Evolutionary conservation across 1,284 basidiomycete species (phyloP), one percentile per base, ranked within the genome.

Genomic region (Mycena citricolor): DNA sequence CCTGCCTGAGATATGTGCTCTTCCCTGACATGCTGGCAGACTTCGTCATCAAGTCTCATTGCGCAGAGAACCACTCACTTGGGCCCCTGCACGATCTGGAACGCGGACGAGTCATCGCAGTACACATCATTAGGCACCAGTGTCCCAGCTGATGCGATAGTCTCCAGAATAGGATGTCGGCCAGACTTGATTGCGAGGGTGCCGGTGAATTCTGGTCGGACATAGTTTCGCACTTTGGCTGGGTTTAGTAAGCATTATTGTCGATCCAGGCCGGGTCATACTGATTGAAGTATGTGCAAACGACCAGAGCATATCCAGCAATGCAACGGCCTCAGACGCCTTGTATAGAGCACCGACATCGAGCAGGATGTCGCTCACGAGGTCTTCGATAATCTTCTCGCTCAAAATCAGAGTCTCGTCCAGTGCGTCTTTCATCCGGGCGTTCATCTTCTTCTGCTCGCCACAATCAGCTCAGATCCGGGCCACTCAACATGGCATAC

Each of bases 1-100:
- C 79, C 61, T 97, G 93, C 14, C 84, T 79, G 8, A 98, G 70
- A 58, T 94, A 94, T 0, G 94, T 97, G 60, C 89, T 95, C 66
- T 98, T 98, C 1, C 92, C 91, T 74, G 55, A 39, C 35, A 47
- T 44, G 14, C 28, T 5, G 30, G 54, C 5, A 32, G n/a, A 42
- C 8, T 11, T 14, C 24, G 14, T 14, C 12, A 28, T 24, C 8
- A 14, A 34, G 32, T 16, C 22, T 31, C 25, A 5, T 11, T 14
- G 19, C 13, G 4, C 19, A 25, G 16, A 36, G 25, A 45, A 14
- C 31, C 8, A 66, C 82, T 60, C 56, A 93, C 90, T 94, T 90
- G 5, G 89, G 87, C 0, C 92, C 91, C 56, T 90, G 89, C 25
- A 97, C 77, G 16, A 95, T 77, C 61, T 97, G 92, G 58, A 97